phyloP scores from a whole-genome alignment of 805 yeast genomes.

The Ogataea ganodermae region DNA sequence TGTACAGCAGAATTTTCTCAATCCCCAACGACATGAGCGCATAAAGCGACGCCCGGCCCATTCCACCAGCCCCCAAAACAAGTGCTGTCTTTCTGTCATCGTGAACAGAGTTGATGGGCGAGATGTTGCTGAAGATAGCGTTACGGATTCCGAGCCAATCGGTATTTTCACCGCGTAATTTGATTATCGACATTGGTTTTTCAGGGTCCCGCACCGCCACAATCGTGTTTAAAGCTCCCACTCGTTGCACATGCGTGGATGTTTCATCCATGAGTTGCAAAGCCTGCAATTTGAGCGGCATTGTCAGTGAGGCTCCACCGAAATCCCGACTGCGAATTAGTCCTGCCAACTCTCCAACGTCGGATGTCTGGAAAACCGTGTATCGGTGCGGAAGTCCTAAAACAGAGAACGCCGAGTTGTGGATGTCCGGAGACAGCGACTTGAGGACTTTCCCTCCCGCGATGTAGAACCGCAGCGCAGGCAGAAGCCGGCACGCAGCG shows the following conservation, averaged over 20 bases:
- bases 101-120: conserved; percentile 9
- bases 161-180: conserved; percentile 7
- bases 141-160: conserved; percentile 9
- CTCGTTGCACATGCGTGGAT: conserved; percentile 7
- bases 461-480: conserved; percentile 5
- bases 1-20: conserved; percentile 9
- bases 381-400: conserved; percentile 7
- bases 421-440: conserved; percentile 7
- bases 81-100: conserved; percentile 7
- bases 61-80: conserved; percentile 9
- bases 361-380: conserved; percentile 4
- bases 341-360: not conserved
- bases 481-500: conserved; percentile 4
- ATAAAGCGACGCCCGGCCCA: conserved; percentile 8
- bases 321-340: conserved; percentile 3
- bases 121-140: conserved; percentile 9
- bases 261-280: conserved; percentile 8
- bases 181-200: not conserved
- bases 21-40: conserved; percentile 9
- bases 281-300: conserved; percentile 9
- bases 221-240: conserved; percentile 7
- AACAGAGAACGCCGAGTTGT: conserved; percentile 6
- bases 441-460: conserved; percentile 9
- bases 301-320: conserved; percentile 9
- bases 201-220: conserved; percentile 7